Conservation (phyloP, 2,329 filamentous ascomycete genomes). For the Pseudofabraea citricarpa region DNA sequence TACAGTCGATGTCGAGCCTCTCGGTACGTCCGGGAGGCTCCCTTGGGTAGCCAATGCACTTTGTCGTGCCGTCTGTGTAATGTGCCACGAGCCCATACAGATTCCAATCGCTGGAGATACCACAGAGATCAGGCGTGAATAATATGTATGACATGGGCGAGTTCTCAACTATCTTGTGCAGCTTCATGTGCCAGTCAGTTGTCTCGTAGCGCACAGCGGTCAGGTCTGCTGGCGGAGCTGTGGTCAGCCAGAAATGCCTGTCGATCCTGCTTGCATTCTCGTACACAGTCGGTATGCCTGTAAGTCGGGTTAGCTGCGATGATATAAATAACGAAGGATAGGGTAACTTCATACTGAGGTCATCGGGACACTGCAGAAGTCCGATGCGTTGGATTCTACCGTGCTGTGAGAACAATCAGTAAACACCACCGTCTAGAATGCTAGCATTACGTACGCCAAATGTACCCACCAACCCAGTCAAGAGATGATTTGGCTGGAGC, state of each 20-base stretch:
- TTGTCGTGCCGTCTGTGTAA: slow-evolving; percentile 2
- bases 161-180: background rate
- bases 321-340: background rate
- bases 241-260: background rate
- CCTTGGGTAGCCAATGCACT: background rate
- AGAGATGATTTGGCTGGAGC: background rate
- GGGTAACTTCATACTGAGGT: slow-evolving; percentile 3
- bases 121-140: background rate
- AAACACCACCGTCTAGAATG: background rate
- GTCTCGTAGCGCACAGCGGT: background rate
- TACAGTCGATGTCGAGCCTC: slow-evolving; percentile 8
- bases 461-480: slow-evolving; percentile 6
- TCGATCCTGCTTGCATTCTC: background rate
- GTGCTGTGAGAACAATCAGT: slow-evolving; percentile 3
- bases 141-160: background rate
- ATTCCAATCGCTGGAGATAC: background rate
- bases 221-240: background rate
- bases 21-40: background rate
- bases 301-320: background rate
- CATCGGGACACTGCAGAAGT: slow-evolving; percentile 9
- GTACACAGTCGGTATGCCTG: background rate
- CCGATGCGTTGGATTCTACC: slow-evolving; percentile 11
- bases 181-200: background rate
- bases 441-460: background rate
- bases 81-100: slow-evolving; percentile 1